Conservation (phyloP, 768 basidiomycete species). For the Lactarius indigo region DNA sequence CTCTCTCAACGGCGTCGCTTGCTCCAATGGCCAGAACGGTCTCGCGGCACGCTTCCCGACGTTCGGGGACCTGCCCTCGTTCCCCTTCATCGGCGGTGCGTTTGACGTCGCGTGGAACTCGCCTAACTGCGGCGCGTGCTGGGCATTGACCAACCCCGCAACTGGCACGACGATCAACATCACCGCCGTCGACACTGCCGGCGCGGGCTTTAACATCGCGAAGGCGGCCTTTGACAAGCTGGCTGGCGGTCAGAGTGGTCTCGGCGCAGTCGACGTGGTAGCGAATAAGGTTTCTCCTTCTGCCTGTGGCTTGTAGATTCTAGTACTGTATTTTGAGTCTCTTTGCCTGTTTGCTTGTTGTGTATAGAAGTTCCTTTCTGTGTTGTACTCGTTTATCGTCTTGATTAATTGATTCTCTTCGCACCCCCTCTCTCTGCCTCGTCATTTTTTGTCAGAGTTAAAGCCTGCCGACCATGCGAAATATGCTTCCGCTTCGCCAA, state of each 20-base stretch:
- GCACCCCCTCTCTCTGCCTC: not conserved
- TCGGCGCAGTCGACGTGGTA: conserved; percentile 30
- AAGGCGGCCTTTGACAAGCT: conserved; percentile 32
- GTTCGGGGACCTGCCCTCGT: conserved; percentile 50
- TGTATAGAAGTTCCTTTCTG: not conserved
- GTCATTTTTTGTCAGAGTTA: not conserved
- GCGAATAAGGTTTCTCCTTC: conserved; percentile 30
- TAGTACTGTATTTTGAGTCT: not conserved
- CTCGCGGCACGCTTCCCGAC: conserved; percentile 46
- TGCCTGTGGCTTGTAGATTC: conserved; percentile 27
- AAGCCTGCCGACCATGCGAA: not conserved
- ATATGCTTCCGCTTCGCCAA: not conserved
- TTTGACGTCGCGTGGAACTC: conserved; percentile 51
- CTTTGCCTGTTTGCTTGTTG: not conserved
- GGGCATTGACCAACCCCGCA: conserved; percentile 49
- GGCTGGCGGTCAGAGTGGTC: conserved; percentile 28
- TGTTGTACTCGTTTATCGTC: not conserved
- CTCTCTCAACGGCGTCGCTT: conserved; percentile 44
- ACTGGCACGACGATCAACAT: conserved; percentile 41
- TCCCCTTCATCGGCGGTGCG: conserved; percentile 58
- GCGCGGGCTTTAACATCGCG: conserved; percentile 38
- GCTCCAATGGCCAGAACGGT: conserved; percentile 52
- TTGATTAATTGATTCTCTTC: not conserved
- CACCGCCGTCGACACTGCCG: conserved; percentile 50
- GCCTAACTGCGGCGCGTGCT: conserved; percentile 55